Base-by-base conservation (phyloP, 2,329 filamentous ascomycete genomes). In the Bipolaris zeicola region DNA sequence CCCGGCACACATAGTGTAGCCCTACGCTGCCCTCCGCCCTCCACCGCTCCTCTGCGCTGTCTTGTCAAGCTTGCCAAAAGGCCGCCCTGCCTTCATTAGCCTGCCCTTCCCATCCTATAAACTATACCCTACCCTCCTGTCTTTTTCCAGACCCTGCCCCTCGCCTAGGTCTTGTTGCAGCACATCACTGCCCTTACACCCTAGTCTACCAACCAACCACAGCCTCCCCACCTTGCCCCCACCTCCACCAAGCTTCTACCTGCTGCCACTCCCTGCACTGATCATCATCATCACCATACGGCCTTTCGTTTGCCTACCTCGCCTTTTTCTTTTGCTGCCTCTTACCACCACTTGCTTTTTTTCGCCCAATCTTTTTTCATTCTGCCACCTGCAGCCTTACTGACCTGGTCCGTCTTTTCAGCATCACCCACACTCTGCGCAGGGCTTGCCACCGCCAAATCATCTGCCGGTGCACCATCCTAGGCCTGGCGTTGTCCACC, bases 401-500 rank as follows among this genome's bases (percentile, higher is more conserved):
- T 76, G 66, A 75, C 72, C 63, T 60, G 54, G 45, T 60, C 55
- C 58, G 59, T 59, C 24, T 65, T 64, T 70, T 20, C 86, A 91
- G 88, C 88, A 90, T 84, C 88, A 90, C 81, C 84, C 87, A 80
- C 87, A 89, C 81, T 85, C 88, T 77, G 86, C 87, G 79, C 87
- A 90, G 82, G 89, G 88, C 85, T 87, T 88, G 79, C 85, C 86
- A 70, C 78, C 81, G 71, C 81, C 80, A 61, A 80, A 82, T 67
- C 82, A 89, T 73, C 84, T 73, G 49, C 71, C 68, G 55, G 71
- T 89, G 66, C 89, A 90, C 66, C 87, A 90, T 75, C 84, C 87
- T 69, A 86, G 89, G 75, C 87, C 89, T 63, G 85, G 88, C 70
- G 87, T 90, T 70, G 87, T 91, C 68, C 80, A 82, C 68, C 68